Evolutionary conservation across 106 monocot genomes (phyloP).

Genomic region (Dendrobium chrysotoxum): DNA sequence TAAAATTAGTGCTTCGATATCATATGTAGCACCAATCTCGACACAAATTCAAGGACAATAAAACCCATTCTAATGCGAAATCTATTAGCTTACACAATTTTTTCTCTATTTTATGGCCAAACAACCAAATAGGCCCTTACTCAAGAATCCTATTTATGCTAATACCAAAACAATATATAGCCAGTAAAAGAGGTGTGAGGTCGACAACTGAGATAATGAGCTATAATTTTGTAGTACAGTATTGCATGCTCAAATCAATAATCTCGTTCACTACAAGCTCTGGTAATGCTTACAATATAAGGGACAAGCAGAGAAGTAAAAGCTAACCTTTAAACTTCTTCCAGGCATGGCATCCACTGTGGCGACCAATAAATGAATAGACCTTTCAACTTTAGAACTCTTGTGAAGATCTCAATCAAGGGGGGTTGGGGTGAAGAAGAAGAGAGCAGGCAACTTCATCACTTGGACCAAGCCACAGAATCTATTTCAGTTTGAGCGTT

Average conservation of each 20-base stretch:
- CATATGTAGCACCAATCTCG: too few species aligned
- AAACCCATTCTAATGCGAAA: too few species aligned
- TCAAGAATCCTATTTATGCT: too few species aligned
- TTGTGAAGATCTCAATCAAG: neutral
- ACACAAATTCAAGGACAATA: too few species aligned
- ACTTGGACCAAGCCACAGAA: conserved; percentile 82
- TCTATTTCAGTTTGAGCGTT: conserved; percentile 89
- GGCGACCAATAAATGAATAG: neutral
- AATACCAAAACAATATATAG: too few species aligned
- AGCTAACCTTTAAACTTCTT: neutral
- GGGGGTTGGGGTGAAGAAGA: neutral
- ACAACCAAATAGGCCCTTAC: too few species aligned
- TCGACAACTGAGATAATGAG: too few species aligned
- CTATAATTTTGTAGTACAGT: too few species aligned
- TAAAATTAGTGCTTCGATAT: too few species aligned
- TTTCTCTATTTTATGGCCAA: too few species aligned
- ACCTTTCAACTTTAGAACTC: neutral
- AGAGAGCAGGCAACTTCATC: neutral
- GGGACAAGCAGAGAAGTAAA: neutral
- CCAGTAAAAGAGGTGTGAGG: too few species aligned
- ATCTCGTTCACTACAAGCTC: neutral
- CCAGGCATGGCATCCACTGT: neutral
- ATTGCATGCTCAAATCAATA: neutral
- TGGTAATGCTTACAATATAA: neutral
- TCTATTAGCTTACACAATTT: too few species aligned